Percentiles rank a stretch among this genome's conserved stretches.
phyloP scores from a whole-genome alignment of 352 stramenopile species.

The Pythium brassicae region DNA sequence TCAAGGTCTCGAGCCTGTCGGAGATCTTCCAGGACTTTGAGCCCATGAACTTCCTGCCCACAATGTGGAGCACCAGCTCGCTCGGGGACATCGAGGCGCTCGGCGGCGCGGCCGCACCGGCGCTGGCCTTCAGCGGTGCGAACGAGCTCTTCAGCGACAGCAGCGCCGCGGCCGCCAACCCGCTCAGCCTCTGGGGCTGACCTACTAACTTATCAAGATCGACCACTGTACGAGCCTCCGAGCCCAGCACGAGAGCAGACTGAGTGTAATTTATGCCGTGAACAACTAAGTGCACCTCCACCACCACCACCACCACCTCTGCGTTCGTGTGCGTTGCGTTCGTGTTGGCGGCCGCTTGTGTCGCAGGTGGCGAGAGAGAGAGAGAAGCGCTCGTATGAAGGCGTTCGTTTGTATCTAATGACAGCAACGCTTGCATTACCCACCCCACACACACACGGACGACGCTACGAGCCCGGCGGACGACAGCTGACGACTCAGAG shows the following conservation, averaged over 20 bases:
- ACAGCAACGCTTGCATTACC: background rate
- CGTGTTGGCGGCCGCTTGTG: too few species aligned
- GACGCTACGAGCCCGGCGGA: background rate
- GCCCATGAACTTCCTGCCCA: slow-evolving; percentile 23
- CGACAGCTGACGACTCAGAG: slow-evolving; percentile 10
- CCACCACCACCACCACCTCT: background rate
- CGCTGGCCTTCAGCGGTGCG: slow-evolving; percentile 9
- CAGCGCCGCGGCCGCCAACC: slow-evolving; percentile 6
- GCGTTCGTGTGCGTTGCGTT: too few species aligned
- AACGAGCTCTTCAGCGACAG: slow-evolving; percentile 34
- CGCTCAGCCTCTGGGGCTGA: slow-evolving; percentile 15
- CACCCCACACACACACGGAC: background rate
- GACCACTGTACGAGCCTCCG: too few species aligned
- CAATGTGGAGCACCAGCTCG: slow-evolving; percentile 54
- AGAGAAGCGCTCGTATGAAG: too few species aligned
- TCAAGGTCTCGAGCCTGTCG: slow-evolving; percentile 25
- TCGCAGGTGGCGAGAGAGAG: too few species aligned
- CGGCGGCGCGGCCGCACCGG: slow-evolving; percentile 3
- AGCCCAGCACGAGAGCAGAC: background rate
- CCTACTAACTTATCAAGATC: slow-evolving; percentile 9
- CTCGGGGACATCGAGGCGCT: slow-evolving; percentile 32
- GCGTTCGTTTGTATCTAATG: background rate
- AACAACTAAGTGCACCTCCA: background rate
- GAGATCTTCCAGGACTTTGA: slow-evolving; percentile 51
- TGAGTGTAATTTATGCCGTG: background rate